Conservation (phyloP, 768 basidiomycete species). For the Termitomyces sp. region DNA sequence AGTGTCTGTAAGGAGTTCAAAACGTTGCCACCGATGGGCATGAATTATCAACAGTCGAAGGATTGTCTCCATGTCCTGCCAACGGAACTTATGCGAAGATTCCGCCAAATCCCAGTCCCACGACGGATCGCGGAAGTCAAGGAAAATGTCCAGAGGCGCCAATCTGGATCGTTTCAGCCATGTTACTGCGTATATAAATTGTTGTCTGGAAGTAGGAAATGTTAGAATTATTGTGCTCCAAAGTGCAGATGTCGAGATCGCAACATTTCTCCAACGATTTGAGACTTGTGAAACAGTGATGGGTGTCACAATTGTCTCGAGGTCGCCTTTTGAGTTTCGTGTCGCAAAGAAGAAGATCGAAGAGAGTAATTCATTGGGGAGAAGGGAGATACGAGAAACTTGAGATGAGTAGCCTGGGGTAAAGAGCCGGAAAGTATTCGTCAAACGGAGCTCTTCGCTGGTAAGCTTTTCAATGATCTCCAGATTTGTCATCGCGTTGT, state of each 20-base stretch:
- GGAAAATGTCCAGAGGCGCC: constrained; percentile 43
- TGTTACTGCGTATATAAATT: constrained; percentile 29
- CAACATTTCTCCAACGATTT: constrained; percentile 43
- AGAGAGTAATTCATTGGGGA: constrained; percentile 34
- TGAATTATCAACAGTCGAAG: constrained; percentile 42
- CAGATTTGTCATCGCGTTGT: background rate
- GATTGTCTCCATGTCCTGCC: constrained; percentile 40
- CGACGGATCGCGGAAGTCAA: constrained; percentile 54
- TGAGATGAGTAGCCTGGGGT: constrained; percentile 2
- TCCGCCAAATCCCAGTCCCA: constrained; percentile 50
- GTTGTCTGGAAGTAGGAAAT: constrained; percentile 33
- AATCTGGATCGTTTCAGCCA: constrained; percentile 42
- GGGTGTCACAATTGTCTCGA: constrained; percentile 22
- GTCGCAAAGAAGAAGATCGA: constrained; percentile 27
- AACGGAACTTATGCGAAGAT: constrained; percentile 37
- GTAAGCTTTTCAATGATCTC: constrained; percentile 11
- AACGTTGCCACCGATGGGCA: constrained; percentile 37
- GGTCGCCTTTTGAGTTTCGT: constrained; percentile 20
- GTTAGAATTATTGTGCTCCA: constrained; percentile 49
- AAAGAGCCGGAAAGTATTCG: constrained; percentile 14
- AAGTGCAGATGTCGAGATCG: constrained; percentile 37
- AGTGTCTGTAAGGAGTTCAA: constrained; percentile 54
- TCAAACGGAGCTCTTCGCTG: constrained; percentile 11
- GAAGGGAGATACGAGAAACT: constrained; percentile 10
- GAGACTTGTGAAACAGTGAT: constrained; percentile 44